Percentiles rank a stretch among this genome's conserved stretches.
phyloP scores from a whole-genome alignment of 352 stramenopile species.

The Pythium periplocum region DNA sequence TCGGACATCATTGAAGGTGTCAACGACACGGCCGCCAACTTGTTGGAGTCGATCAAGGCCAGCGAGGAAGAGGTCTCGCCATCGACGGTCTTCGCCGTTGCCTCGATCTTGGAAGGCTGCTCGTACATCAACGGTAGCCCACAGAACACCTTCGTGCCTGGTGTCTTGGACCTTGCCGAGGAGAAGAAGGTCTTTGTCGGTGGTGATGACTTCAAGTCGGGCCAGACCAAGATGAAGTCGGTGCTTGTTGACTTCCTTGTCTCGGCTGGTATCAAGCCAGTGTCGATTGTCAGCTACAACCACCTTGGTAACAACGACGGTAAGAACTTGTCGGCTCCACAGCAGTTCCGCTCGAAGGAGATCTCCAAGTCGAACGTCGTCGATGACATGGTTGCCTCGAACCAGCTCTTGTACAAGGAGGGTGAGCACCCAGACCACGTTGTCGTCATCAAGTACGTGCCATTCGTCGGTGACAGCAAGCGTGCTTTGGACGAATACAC shows the following conservation, averaged over 20 bases:
- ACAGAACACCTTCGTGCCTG: constrained; percentile 99
- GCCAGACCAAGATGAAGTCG: constrained; percentile 99
- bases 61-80: constrained; percentile 94
- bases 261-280: constrained; percentile 97
- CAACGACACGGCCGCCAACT: constrained; percentile 97
- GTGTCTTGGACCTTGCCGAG: constrained; percentile 93
- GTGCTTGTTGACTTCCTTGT: constrained; percentile 99
- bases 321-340: constrained; percentile 98
- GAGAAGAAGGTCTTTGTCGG: constrained; percentile 96
- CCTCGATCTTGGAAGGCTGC: constrained; percentile 97
- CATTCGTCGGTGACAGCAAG: constrained; percentile 98
- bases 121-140: constrained; percentile 99
- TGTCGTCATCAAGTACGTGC: constrained; percentile 99
- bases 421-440: constrained; percentile 99
- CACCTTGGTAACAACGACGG: constrained; percentile 99
- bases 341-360: constrained; percentile 99
- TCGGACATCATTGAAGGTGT: constrained; percentile 96
- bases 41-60: constrained; percentile 95
- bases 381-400: constrained; percentile 98
- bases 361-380: constrained; percentile 99
- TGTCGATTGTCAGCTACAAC: constrained; percentile 99
- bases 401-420: constrained; percentile 96
- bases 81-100: constrained; percentile 97
- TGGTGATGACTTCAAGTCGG: constrained; percentile 99
- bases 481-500: constrained; percentile 99